These are phyloP conservation scores for Paraleonurus japonicus DNA, from an alignment of 257 asterid genomes.

Conservation along the genomic window DNA sequence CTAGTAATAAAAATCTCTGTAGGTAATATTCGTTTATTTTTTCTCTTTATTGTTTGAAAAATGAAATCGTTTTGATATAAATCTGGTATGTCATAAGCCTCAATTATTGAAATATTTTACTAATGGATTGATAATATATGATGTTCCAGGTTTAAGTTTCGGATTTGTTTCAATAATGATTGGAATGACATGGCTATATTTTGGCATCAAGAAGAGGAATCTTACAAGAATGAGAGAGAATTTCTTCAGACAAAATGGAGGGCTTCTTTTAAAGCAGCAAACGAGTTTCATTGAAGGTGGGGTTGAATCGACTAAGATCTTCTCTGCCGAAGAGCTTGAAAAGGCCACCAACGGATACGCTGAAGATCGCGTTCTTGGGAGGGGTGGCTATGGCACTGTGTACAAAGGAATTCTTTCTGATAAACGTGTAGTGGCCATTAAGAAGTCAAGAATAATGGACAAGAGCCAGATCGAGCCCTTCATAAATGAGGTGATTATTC, in stretches of 20 bases:
- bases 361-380: constrained; percentile 31
- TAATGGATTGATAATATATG: neutral
- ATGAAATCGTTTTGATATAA: neutral
- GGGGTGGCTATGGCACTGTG: constrained; percentile 36
- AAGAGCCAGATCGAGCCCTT: constrained; percentile 37
- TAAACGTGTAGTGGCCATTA: constrained; percentile 32
- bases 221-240: constrained; percentile 33
- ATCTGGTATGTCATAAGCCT: no score
- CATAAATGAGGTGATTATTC: constrained; percentile 36
- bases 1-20: neutral
- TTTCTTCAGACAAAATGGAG: constrained; percentile 59
- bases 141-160: constrained; percentile 25
- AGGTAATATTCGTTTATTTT: neutral
- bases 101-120: neutral
- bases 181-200: constrained; percentile 30
- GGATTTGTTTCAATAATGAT: constrained; percentile 21
- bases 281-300: constrained; percentile 11
- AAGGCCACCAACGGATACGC: constrained; percentile 34
- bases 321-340: constrained; percentile 33
- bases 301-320: constrained; percentile 17
- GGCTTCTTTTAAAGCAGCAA: constrained; percentile 46
- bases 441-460: constrained; percentile 34
- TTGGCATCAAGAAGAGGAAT: constrained; percentile 31
- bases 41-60: neutral
- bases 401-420: constrained; percentile 33